phyloP scores from a whole-genome alignment of 768 basidiomycete genomes.

The Kwoniella pini region DNA sequence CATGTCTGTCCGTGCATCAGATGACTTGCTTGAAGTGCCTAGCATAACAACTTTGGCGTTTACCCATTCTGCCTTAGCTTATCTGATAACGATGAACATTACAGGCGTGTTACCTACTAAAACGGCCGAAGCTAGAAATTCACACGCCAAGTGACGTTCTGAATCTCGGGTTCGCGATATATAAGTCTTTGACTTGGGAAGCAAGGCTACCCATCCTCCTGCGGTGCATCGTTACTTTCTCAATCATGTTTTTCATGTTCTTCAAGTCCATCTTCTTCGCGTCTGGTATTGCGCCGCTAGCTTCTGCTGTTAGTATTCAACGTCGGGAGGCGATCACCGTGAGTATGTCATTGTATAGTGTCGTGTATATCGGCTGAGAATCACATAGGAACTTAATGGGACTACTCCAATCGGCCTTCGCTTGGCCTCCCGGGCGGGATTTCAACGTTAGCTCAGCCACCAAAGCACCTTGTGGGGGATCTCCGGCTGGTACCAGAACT shows the following conservation, averaged over 20 bases:
- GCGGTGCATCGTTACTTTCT: too few relatives aligned
- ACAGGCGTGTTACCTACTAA: background rate
- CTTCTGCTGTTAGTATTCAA: conserved; percentile 10
- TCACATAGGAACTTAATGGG: conserved; percentile 9
- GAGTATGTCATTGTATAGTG: background rate
- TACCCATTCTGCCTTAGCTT: background rate
- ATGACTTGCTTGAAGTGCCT: background rate
- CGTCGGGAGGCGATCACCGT: conserved; percentile 24
- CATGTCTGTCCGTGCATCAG: too few relatives aligned
- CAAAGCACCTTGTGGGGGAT: conserved; percentile 29
- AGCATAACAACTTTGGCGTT: too few relatives aligned
- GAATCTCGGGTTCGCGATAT: too few relatives aligned
- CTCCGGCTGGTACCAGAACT: conserved; percentile 9
- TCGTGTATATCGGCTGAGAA: background rate
- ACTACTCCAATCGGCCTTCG: conserved; percentile 9
- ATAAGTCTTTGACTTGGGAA: too few relatives aligned
- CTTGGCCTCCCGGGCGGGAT: conserved; percentile 19
- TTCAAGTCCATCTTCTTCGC: background rate
- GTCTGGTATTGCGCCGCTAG: background rate
- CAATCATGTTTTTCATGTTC: too few relatives aligned
- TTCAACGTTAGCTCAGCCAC: conserved; percentile 18
- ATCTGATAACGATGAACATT: background rate
- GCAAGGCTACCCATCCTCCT: too few relatives aligned
- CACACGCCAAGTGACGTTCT: background rate
- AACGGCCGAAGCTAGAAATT: conserved; percentile 3